phyloP scores from a whole-genome alignment of 495 filamentous ascomycete species.

The Xylaria telfairii region DNA sequence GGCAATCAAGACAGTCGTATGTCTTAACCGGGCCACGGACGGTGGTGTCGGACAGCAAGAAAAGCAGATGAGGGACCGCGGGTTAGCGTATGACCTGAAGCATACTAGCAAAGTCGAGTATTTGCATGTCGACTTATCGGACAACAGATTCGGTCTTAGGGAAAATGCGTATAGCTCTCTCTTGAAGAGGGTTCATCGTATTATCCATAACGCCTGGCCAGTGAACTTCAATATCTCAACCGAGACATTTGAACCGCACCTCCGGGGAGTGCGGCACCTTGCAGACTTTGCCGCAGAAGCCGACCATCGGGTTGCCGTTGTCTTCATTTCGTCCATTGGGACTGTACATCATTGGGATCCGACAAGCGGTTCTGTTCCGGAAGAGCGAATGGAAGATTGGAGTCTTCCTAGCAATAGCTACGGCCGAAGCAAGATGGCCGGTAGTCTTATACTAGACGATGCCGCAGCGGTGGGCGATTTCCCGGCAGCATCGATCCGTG shows the following conservation, averaged over 20 bases:
- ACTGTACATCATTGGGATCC: constrained; percentile 41
- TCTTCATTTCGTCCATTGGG: constrained; percentile 58
- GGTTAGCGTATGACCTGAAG: constrained; percentile 30
- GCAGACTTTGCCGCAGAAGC: constrained; percentile 52
- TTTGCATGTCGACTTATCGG: constrained; percentile 51
- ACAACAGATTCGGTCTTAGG: constrained; percentile 46
- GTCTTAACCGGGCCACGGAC: constrained; percentile 56
- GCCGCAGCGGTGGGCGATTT: too few relatives aligned
- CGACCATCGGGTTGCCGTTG: constrained; percentile 44
- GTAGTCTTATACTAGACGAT: too few relatives aligned
- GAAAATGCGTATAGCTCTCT: constrained; percentile 42
- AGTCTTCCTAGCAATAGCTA: too few relatives aligned
- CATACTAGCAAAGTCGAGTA: constrained; percentile 49
- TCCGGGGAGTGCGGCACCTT: constrained; percentile 56
- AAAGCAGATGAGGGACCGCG: constrained; percentile 32
- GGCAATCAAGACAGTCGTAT: constrained; percentile 52
- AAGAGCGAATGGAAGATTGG: constrained; percentile 43
- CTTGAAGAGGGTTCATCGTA: constrained; percentile 42
- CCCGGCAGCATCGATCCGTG: constrained; percentile 46
- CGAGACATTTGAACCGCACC: constrained; percentile 56
- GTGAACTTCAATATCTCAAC: constrained; percentile 63
- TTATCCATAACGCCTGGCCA: constrained; percentile 65
- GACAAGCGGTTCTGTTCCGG: constrained; percentile 43
- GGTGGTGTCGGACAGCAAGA: constrained; percentile 36
- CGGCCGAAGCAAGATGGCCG: too few relatives aligned